phyloP scores from a whole-genome alignment of 169 alveolate genomes.

The Plasmodium berghei region DNA sequence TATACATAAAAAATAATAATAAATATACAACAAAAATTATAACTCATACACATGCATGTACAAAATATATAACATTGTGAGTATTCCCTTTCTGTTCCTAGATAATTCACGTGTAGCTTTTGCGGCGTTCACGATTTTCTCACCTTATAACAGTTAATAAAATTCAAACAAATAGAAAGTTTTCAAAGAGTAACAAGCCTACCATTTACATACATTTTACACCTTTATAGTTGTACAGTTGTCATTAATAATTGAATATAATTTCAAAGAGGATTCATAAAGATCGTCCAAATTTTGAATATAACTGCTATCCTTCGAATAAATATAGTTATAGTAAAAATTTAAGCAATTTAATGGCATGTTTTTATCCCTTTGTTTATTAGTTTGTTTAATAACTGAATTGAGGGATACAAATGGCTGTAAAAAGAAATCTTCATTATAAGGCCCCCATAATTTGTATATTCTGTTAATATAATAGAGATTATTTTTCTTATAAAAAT shows the following conservation, averaged over 20 bases:
- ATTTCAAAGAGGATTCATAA: conserved; percentile 6
- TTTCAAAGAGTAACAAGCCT: background rate
- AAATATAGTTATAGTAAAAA: conserved; percentile 22
- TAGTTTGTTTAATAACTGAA: background rate
- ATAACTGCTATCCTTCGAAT: conserved; percentile 3
- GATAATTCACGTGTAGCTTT: no score
- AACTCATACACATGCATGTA: no score
- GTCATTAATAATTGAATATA: conserved; percentile 63
- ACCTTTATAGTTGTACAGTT: conserved; percentile 16
- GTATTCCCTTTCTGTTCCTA: no score
- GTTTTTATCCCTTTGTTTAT: background rate
- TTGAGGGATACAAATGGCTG: conserved; percentile 55
- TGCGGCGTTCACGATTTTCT: no score
- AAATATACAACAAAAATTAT: no score
- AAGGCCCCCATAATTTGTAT: conserved; percentile 12
- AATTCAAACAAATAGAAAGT: no score
- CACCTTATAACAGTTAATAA: no score
- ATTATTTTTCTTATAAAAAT: conserved; percentile 38
- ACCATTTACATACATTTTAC: background rate
- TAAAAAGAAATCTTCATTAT: conserved; percentile 17
- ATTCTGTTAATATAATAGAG: conserved; percentile 27
- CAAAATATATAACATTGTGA: no score
- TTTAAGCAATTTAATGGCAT: conserved; percentile 3
- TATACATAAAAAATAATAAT: no score
- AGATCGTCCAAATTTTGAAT: conserved; percentile 26